Evolutionary conservation across 768 basidiomycete genomes (phyloP), one percentile per base, ranked within the genome.

Genomic region (Boletus rubroflammeus): DNA sequence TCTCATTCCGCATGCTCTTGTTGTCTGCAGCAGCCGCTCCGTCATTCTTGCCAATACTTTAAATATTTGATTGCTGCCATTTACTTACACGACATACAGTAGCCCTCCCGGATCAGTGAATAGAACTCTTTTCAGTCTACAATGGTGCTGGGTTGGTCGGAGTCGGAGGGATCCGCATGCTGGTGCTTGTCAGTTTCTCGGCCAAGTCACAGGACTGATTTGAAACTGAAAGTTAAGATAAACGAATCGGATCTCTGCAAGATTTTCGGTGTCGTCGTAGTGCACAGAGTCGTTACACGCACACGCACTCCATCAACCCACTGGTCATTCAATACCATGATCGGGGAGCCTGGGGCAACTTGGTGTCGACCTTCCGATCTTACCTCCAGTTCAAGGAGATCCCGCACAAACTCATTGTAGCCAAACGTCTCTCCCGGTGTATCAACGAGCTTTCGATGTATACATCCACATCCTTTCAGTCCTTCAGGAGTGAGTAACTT

Each of bases 301-400:
- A 32, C 5, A 1, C 13, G 32, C 32, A 14, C 13, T 32, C 13
- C 13, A 14, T 32, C 32, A 32, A 13, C 32, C 11, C 5, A 32
- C 32, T 32, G 29, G 11, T 31, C 2, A 31, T 31, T n/a, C n/a
- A n/a, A n/a, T 31, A 11, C 11, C 29, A 31, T 32, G 32, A 32
- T 14, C 13, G 13, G 32, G 32, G 32, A 13, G 32, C 29, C 28
- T 11, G 11, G 11, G 3, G 29, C 29, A 11, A 31, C 2, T 34
- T 46, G 17, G 38, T 49, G 8, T 63, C 97, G 93, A 92, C 94
- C 6, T 84, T 98, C 45, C 95, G 97, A 75, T 83, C 89, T 1
- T 93, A 92, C 58, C 88, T 88, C 73, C 89, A 95, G 59, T 98
- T 94, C 76, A 90, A 92, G 71, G 92, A 97, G 68, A 96, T 99